phyloP scores from a whole-genome alignment of 257 asterid genomes.

The Solanum verrucosum region DNA sequence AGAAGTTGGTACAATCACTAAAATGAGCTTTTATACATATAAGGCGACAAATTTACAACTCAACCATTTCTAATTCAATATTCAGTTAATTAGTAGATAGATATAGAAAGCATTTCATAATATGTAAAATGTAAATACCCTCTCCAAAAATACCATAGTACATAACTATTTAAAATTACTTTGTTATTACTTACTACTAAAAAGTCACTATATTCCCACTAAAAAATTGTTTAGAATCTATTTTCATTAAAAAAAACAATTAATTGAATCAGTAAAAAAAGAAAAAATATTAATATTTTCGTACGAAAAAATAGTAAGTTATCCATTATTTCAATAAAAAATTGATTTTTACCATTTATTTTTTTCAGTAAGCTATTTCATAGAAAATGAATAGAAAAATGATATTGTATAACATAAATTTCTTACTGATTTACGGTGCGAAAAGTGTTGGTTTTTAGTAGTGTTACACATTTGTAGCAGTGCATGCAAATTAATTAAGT shows the following conservation, averaged over 20 bases:
- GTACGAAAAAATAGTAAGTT: too few relatives aligned
- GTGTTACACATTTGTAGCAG: neutral
- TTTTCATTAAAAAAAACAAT: too few relatives aligned
- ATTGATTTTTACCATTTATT: rapidly evolving
- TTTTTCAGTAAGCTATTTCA: neutral
- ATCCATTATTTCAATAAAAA: neutral
- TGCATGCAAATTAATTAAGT: neutral
- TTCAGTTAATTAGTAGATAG: neutral
- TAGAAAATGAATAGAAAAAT: neutral
- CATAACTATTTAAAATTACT: neutral
- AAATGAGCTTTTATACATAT: neutral
- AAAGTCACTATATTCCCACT: neutral
- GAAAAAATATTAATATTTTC: rapidly evolving
- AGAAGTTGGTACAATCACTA: neutral
- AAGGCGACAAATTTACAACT: neutral
- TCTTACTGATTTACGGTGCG: too few relatives aligned
- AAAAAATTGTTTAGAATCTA: too few relatives aligned
- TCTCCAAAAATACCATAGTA: neutral
- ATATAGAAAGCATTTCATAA: neutral
- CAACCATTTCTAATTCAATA: neutral
- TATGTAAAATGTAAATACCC: neutral
- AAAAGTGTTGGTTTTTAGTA: neutral
- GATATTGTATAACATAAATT: neutral
- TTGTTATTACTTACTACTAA: neutral
- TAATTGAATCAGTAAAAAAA: too few relatives aligned